Percentiles rank a stretch among this genome's conserved stretches.
Evolutionary conservation across 2,329 filamentous ascomycete species (phyloP).

Genomic region (Bertia moriformis): DNA sequence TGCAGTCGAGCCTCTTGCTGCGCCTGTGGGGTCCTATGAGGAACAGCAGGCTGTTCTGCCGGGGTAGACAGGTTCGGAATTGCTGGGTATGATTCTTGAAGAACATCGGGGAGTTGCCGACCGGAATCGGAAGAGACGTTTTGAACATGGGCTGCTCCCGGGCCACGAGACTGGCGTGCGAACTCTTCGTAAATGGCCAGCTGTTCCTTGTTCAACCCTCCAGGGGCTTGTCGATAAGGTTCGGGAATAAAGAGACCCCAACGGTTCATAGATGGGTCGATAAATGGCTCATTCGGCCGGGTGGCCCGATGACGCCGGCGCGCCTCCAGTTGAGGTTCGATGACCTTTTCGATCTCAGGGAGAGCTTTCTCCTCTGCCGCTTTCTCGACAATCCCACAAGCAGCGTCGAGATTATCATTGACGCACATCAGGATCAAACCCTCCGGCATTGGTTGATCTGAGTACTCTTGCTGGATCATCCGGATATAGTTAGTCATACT

Average conservation of each 20-base stretch:
- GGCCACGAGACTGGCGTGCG: constrained; percentile 63
- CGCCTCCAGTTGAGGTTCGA: constrained; percentile 65
- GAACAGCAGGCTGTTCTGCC: constrained; percentile 44
- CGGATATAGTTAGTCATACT: constrained; percentile 97
- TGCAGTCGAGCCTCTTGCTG: constrained; percentile 25
- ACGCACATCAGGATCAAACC: constrained; percentile 97
- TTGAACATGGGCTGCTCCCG: constrained; percentile 33
- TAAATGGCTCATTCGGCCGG: constrained; percentile 70
- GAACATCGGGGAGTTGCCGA: constrained; percentile 44
- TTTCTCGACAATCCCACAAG: constrained; percentile 87
- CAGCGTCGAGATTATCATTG: constrained; percentile 88
- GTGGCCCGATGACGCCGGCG: constrained; percentile 63
- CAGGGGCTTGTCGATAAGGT: constrained; percentile 74
- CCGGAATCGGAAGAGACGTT: constrained; percentile 35
- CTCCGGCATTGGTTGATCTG: constrained; percentile 73
- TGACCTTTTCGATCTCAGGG: constrained; percentile 86
- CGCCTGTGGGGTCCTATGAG: constrained; percentile 36
- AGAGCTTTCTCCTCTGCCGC: constrained; percentile 87
- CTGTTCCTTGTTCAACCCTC: constrained; percentile 76
- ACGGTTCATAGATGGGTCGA: constrained; percentile 66
- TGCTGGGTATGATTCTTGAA: constrained; percentile 42
- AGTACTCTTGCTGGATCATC: constrained; percentile 48
- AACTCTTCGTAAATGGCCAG: constrained; percentile 96
- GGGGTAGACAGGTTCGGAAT: constrained; percentile 48
- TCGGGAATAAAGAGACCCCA: constrained; percentile 92